phyloP scores from a whole-genome alignment of 164 flowering plant genomes.

The Hamamelis virginiana region DNA sequence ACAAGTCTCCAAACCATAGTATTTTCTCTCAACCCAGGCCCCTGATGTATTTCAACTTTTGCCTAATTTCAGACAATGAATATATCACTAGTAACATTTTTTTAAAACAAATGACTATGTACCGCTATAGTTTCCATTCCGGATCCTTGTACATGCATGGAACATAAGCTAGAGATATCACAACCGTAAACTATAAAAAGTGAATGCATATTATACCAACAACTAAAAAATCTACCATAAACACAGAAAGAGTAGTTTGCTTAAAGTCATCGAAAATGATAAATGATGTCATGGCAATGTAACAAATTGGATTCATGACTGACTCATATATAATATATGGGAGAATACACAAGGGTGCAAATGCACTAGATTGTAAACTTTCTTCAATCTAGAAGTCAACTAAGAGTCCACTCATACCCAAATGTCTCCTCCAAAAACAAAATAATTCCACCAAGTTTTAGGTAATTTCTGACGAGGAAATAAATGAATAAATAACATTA shows the following conservation, averaged over 20 bases:
- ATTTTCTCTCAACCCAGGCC: no score
- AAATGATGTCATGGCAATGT: neutral
- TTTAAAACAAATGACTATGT: no score
- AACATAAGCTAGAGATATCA: no score
- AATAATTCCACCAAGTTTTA: neutral
- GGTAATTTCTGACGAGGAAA: neutral
- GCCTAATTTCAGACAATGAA: no score
- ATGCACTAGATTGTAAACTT: neutral
- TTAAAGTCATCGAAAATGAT: neutral
- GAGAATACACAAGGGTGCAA: neutral
- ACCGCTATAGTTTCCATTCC: no score
- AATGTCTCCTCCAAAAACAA: neutral
- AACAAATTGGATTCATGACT: neutral
- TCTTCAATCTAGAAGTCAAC: neutral
- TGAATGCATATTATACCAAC: no score
- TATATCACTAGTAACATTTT: no score
- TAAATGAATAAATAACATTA: neutral
- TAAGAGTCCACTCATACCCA: neutral
- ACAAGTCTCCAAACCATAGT: no score
- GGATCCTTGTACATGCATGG: no score
- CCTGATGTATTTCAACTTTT: no score
- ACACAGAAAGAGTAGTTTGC: neutral
- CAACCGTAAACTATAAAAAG: no score
- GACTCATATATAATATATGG: neutral
- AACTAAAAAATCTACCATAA: neutral